Evolutionary conservation across 768 basidiomycete genomes (phyloP), one percentile per base, ranked within the genome.

Genomic region (Rhodotorula taiwanensis): DNA sequence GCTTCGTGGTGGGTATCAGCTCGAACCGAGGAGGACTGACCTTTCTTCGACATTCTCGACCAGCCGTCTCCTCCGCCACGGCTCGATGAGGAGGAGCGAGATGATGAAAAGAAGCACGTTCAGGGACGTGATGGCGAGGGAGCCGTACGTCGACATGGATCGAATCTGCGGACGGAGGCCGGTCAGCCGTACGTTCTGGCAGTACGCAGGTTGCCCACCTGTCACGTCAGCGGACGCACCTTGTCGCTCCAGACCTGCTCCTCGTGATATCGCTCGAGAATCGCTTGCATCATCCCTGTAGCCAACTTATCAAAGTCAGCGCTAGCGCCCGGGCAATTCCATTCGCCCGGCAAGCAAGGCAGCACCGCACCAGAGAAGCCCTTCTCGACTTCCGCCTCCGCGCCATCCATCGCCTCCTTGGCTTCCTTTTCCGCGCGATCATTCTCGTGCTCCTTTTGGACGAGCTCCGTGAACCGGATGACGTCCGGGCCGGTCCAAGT

Each of bases 171-270:
- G 33, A 11, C 20, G 10, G 7, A 11, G 13, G 2, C 48, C 7
- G 34, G 10, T 34, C 28, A 25, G 25, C n/a, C n/a, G n/a, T n/a
- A n/a, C n/a, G n/a, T n/a, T n/a, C n/a, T n/a, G n/a, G n/a, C n/a
- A n/a, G n/a, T n/a, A n/a, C n/a, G n/a, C n/a, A n/a, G n/a, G n/a
- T n/a, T n/a, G n/a, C n/a, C n/a, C n/a, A n/a, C n/a, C n/a, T n/a
- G n/a, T 7, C 21, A 8, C 9, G 11, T 4, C 25, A 10, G 5
- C 15, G 9, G n/a, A 43, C 69, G 25, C 49, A 71, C 72, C 72
- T 99, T 99, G 79, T 99, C 94, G 56, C 89, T 91, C 95, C 95
- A 99, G 4, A 97, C 84, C 75, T 99, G 95, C 75, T 99, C 95
- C 77, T 97, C 94, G 78, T 98, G 94, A 76, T 98, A 98, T 43